phyloP scores from a whole-genome alignment of 306 rosid genomes.

The Boehmeria nivea region DNA sequence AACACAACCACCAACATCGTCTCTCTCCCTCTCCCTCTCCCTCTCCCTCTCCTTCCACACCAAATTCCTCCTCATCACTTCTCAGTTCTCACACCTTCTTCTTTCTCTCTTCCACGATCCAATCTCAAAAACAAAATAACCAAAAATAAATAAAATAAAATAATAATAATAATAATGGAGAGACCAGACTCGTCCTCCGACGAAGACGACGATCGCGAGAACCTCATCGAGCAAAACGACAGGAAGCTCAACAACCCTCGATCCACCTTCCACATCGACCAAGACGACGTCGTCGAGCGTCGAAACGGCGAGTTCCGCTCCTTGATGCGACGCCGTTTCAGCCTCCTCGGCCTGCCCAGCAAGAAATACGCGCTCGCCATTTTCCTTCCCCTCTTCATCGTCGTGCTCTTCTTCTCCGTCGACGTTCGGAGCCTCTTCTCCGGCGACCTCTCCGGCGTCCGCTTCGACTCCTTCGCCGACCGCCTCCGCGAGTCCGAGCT shows the following conservation, averaged over 20 bases:
- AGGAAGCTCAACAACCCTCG: slow-evolving; percentile 35
- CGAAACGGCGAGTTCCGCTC: slow-evolving; percentile 18
- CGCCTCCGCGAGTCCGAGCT: slow-evolving; percentile 72
- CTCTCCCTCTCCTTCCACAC: not conserved
- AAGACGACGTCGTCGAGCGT: slow-evolving; percentile 13
- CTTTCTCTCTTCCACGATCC: not conserved
- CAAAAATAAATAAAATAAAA: not conserved
- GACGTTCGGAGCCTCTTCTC: slow-evolving; percentile 46
- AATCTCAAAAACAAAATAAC: not conserved
- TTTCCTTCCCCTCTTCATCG: slow-evolving; percentile 33
- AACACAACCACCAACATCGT: not conserved
- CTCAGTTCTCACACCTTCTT: too few relatives aligned
- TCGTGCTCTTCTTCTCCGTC: slow-evolving; percentile 39
- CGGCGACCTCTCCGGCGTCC: slow-evolving; percentile 22
- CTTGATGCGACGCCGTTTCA: slow-evolving; percentile 24
- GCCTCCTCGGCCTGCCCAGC: slow-evolving; percentile 28
- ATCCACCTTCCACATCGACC: slow-evolving; percentile 49
- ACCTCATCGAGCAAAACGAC: slow-evolving; percentile 57
- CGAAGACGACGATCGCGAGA: slow-evolving; percentile 76
- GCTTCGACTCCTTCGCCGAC: slow-evolving; percentile 36
- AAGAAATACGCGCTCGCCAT: slow-evolving; percentile 42
- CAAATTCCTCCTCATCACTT: not conserved
- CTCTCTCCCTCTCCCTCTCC: too few relatives aligned
- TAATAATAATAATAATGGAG: slow-evolving; percentile 16
- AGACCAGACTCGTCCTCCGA: slow-evolving; percentile 52